Evolutionary conservation across 2,329 filamentous ascomycete species (phyloP).

Genomic region (Beauveria pseudobassiana): DNA sequence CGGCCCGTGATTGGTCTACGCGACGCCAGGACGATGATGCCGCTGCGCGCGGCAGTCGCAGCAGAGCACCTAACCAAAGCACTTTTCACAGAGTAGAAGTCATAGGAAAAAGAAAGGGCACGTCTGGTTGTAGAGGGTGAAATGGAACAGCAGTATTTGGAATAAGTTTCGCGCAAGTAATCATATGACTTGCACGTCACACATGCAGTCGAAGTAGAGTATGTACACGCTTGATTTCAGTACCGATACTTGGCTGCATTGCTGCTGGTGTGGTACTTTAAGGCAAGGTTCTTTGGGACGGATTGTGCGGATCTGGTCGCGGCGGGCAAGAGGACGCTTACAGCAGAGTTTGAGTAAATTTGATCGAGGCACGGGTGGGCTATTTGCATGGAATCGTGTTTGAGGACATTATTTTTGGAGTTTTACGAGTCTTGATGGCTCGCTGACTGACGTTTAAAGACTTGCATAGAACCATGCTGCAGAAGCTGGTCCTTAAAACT

Average conservation of each 20-base stretch:
- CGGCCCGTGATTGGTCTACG: not conserved
- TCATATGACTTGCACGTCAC: not conserved
- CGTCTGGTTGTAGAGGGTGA: too few species aligned
- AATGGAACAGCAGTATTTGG: too few species aligned
- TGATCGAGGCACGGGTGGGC: too few species aligned
- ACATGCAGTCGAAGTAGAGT: not conserved
- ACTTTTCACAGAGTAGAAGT: not conserved
- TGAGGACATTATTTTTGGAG: not conserved
- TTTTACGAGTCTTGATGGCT: not conserved
- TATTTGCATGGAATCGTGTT: not conserved
- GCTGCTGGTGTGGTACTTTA: conserved; percentile 28
- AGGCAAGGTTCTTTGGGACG: conserved; percentile 30
- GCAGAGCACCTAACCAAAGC: not conserved
- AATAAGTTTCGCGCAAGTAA: not conserved
- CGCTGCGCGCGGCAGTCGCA: not conserved
- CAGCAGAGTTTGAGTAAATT: conserved; percentile 21
- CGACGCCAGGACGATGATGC: not conserved
- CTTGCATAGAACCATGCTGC: not conserved
- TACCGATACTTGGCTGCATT: conserved; percentile 17
- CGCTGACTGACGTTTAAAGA: not conserved
- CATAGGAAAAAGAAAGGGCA: not conserved
- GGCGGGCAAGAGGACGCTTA: conserved; percentile 27
- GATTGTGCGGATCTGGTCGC: conserved; percentile 24
- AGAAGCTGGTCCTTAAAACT: too few species aligned
- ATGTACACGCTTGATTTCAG: not conserved